Percentiles rank a stretch among this genome's conserved stretches.
Evolutionary conservation across 139 green algal species (phyloP).

Genomic region (Haematococcus sp.): DNA sequence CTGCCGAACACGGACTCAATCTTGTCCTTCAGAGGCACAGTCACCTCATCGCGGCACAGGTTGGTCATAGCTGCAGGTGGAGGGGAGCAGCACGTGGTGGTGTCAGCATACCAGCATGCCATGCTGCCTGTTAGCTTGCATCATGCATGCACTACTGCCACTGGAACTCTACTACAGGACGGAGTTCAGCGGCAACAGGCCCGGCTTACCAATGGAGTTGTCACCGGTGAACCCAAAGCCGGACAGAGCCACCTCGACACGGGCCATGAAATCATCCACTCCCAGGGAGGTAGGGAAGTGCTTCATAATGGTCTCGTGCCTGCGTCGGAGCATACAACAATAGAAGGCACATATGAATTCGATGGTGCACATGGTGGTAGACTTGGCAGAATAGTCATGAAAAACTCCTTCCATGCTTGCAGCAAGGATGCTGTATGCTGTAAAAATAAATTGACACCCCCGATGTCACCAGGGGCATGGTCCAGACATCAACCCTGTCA

Average conservation of each 20-base stretch:
- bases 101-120: not conserved
- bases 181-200: no score
- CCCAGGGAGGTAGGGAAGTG: conserved; percentile 65
- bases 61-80: conserved; percentile 64
- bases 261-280: conserved; percentile 78
- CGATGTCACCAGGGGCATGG: no score
- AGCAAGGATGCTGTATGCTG: no score
- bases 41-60: conserved; percentile 89
- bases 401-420: no score
- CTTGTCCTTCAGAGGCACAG: conserved; percentile 62
- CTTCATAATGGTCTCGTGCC: no score
- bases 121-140: not conserved
- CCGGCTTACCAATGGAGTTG: conserved; percentile 72
- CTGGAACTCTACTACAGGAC: not conserved
- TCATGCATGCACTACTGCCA: not conserved
- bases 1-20: conserved; percentile 75
- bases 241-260: conserved; percentile 58
- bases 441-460: no score
- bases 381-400: no score
- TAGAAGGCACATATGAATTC: no score
- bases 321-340: no score
- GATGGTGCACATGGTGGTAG: no score
- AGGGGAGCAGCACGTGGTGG: not conserved
- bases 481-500: no score
- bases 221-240: conserved; percentile 71